Base-by-base conservation (phyloP, 2,329 filamentous ascomycete genomes). In the Rhytidhysteron rufulum region DNA sequence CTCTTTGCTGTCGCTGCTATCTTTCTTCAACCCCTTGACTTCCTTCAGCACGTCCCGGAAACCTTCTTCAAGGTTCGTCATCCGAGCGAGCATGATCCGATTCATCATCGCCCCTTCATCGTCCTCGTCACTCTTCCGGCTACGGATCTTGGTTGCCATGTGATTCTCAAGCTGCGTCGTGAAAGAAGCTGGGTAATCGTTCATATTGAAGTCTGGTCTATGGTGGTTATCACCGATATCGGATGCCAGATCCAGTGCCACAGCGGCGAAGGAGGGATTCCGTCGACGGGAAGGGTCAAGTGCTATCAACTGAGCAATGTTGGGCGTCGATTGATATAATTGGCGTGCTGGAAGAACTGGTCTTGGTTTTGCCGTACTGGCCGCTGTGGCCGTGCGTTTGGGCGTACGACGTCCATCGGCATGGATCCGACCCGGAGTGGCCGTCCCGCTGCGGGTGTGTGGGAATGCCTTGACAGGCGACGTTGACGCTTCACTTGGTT, bases 31-130 rank as follows among this genome's bases (percentile, higher is more conserved):
- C 47, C 81, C 79, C 46, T 86, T 81, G 62, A 95, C 83, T 63
- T 93, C 88, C 47, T 80, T 81, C 41, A 89, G 79, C n/a, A 95
- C 83, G 44, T 95, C 88, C 2, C 85, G 78, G 62, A 97, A 91
- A 11, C 89, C 85, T 65, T 95, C 88, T 62, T 97, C 90, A 2
- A 97, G 74, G 6, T 85, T 91, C 62, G 93, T 93, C 88, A 96
- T 96, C 24, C 88, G 76, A 7, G 88, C 88, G 33, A 96, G 72
- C 66, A 96, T 85, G 33, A 95, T 76, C 41, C 88, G 79, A 51
- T 83, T 78, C 57, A 85, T 64, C 27, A 60, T 54, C 10, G 58
- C 62, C 10, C 50, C 21, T 7, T 43, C 45, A n/a, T 66, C 63
- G 2, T 60, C 60, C 15, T 61, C 54, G 10, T 49, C 52, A 21